A percentile compares a stretch with the other conserved stretches of the same genome.
These are phyloP conservation scores for Xylaria sp. DNA, from an alignment of 2,329 filamentous ascomycete species.

Conservation along the genomic window DNA sequence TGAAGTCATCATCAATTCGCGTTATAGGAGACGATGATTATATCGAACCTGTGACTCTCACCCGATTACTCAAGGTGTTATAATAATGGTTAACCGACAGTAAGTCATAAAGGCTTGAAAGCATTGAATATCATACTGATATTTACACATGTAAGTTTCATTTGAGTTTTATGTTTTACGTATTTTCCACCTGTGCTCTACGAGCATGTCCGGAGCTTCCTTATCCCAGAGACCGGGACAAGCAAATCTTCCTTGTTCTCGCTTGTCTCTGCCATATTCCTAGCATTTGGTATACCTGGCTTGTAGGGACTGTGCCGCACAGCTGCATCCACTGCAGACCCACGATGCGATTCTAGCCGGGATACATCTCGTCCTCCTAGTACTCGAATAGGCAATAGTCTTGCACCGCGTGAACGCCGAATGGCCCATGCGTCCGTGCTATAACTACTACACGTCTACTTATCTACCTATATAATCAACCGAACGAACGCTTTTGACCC, in stretches of 20 bases:
- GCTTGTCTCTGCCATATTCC: not conserved
- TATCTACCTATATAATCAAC: not conserved
- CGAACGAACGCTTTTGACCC: not conserved
- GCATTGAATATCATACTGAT: too few species aligned
- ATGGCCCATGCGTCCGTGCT: not conserved
- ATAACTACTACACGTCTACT: constrained; percentile 7
- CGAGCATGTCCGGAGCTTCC: not conserved
- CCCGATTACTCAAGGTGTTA: too few species aligned
- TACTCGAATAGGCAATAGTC: not conserved
- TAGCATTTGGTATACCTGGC: not conserved
- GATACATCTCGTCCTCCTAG: constrained; percentile 4
- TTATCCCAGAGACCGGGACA: not conserved
- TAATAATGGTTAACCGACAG: too few species aligned
- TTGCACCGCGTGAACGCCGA: not conserved
- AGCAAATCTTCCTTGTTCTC: not conserved
- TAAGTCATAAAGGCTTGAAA: too few species aligned
- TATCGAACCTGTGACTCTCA: too few species aligned
- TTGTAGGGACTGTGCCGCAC: constrained; percentile 21
- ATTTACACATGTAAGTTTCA: too few species aligned
- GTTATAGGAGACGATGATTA: too few species aligned
- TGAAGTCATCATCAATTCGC: too few species aligned
- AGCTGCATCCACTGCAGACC: constrained; percentile 17
- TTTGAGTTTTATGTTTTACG: too few species aligned
- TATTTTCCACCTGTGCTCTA: not conserved
- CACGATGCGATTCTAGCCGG: constrained; percentile 17